Evolutionary conservation across 176 grass and related monocot genomes (phyloP).

Genomic region (Pharus latifolius): DNA sequence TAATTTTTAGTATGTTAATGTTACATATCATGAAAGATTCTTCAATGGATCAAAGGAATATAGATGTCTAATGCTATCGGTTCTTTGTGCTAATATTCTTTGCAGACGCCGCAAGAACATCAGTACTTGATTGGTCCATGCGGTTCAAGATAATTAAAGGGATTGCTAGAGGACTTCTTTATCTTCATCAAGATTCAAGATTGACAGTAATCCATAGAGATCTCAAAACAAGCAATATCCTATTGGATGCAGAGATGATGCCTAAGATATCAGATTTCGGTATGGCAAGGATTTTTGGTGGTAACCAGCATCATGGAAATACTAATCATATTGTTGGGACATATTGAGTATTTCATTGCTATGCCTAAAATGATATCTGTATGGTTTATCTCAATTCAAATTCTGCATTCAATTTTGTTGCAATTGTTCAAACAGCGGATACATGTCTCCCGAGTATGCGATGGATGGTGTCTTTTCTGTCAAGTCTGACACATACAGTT

Average conservation of each 20-base stretch:
- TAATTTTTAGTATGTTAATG: background rate
- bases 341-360: slow-evolving; percentile 10
- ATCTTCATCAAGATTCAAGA: slow-evolving; percentile 41
- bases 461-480: slow-evolving; percentile 37
- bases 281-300: slow-evolving; percentile 19
- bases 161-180: slow-evolving; percentile 27
- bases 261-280: slow-evolving; percentile 34
- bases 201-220: no score
- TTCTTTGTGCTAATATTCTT: no score
- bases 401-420: background rate
- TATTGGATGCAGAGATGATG: slow-evolving; percentile 20
- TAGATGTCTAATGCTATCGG: no score
- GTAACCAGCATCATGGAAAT: slow-evolving; percentile 6
- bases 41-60: no score
- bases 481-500: slow-evolving; percentile 38
- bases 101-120: background rate
- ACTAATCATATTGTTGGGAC: slow-evolving; percentile 28
- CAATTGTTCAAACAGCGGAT: slow-evolving; percentile 11
- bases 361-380: background rate
- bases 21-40: background rate
- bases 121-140: slow-evolving; percentile 14
- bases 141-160: slow-evolving; percentile 32
- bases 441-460: slow-evolving; percentile 43
- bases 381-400: background rate
- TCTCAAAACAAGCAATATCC: slow-evolving; percentile 14